Percentiles rank a stretch among this genome's conserved stretches.
phyloP scores from a whole-genome alignment of 345 rosid species.

The Camelina laxa region DNA sequence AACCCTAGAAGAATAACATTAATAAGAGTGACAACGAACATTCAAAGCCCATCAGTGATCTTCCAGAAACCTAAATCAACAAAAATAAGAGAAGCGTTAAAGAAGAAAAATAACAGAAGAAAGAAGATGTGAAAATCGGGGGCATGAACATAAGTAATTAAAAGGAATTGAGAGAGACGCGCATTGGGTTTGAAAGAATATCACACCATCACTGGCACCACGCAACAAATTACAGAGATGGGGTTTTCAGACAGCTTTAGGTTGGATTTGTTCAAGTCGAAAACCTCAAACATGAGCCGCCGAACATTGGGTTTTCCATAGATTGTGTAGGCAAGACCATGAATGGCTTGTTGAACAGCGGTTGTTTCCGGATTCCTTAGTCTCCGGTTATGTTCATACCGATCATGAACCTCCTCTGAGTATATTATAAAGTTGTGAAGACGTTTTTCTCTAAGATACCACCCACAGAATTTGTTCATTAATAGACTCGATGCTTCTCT shows the following conservation, averaged over 20 bases:
- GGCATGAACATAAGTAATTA: too few species aligned
- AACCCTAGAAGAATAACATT: too few species aligned
- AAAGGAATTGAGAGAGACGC: too few species aligned
- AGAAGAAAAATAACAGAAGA: too few species aligned
- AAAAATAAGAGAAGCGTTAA: too few species aligned
- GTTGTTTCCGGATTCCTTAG: constrained; percentile 84
- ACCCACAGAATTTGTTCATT: constrained; percentile 92
- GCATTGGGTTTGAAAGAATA: too few species aligned
- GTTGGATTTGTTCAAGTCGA: constrained; percentile 91
- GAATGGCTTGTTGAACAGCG: constrained; percentile 88
- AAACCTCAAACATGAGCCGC: constrained; percentile 91
- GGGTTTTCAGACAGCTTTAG: constrained; percentile 68
- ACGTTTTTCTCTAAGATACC: constrained; percentile 75
- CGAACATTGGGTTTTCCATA: constrained; percentile 91
- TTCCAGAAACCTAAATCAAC: too few species aligned
- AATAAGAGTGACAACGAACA: too few species aligned
- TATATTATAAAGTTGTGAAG: constrained; percentile 66
- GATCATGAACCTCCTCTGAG: constrained; percentile 78
- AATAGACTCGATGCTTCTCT: constrained; percentile 80
- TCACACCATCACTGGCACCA: too few species aligned
- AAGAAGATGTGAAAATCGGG: too few species aligned
- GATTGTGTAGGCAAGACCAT: constrained; percentile 81
- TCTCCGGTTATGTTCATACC: constrained; percentile 76
- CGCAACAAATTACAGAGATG: too few species aligned
- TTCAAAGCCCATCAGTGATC: too few species aligned